phyloP scores from a whole-genome alignment of 495 filamentous ascomycete species.

The Entonaema liquescens region DNA sequence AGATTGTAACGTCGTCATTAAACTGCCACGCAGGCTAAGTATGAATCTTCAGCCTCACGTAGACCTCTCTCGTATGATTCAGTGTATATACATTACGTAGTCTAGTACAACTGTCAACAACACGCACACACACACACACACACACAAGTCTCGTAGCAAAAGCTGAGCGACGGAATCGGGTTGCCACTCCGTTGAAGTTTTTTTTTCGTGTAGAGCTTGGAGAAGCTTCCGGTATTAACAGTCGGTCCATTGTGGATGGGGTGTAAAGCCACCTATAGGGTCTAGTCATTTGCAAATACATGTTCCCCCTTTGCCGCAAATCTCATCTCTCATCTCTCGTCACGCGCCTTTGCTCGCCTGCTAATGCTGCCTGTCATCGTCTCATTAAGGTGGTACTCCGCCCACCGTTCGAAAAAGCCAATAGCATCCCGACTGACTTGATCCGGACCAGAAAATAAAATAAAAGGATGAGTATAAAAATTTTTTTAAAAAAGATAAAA shows the following conservation, averaged over 20 bases:
- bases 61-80: not conserved
- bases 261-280: constrained; percentile 31
- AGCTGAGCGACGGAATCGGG: not conserved
- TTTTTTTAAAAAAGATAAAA: constrained; percentile 13
- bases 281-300: constrained; percentile 41
- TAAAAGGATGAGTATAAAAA: constrained; percentile 5
- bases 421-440: constrained; percentile 34
- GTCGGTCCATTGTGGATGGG: constrained; percentile 34
- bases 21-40: not conserved
- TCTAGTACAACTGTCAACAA: no score
- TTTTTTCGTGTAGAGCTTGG: not conserved
- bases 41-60: constrained; percentile 24
- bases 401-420: constrained; percentile 36
- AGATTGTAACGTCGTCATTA: constrained; percentile 24
- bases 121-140: no score
- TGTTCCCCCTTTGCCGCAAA: constrained; percentile 6
- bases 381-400: constrained; percentile 38
- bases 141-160: not conserved
- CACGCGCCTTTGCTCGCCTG: constrained; percentile 15
- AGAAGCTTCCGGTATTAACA: constrained; percentile 36
- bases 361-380: constrained; percentile 41
- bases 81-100: not conserved
- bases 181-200: no score
- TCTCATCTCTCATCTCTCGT: constrained; percentile 20
- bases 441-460: constrained; percentile 25